Conservation (phyloP, 805 yeast species). For the Nakazawaea wickerhamii region DNA sequence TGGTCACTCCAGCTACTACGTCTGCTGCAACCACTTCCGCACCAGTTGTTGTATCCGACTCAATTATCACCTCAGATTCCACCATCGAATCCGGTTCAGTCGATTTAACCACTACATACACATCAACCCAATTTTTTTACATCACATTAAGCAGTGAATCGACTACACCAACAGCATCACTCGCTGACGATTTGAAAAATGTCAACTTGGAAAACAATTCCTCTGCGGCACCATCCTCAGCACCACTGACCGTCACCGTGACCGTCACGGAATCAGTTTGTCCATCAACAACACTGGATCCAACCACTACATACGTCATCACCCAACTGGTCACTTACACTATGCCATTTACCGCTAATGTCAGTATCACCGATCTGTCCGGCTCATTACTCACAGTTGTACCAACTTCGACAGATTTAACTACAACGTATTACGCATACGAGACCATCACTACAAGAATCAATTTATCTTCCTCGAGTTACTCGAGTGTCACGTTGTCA, state of each 20-base stretch:
- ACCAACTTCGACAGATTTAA: slow-evolving; percentile 25
- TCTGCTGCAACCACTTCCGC: slow-evolving; percentile 12
- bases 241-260: slow-evolving; percentile 18
- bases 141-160: slow-evolving; percentile 7
- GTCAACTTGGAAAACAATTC: neutral
- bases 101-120: slow-evolving; percentile 13
- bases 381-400: slow-evolving; percentile 24
- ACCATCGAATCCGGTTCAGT: neutral
- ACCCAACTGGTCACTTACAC: slow-evolving; percentile 22
- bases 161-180: slow-evolving; percentile 8
- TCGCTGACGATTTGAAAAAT: neutral
- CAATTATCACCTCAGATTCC: neutral
- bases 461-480: neutral
- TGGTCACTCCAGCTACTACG: too few relatives aligned
- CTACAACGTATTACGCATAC: slow-evolving; percentile 21
- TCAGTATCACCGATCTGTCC: slow-evolving; percentile 25
- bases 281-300: slow-evolving; percentile 10
- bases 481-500: slow-evolving; percentile 5
- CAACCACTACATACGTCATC: slow-evolving; percentile 17
- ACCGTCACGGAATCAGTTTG: too few relatives aligned
- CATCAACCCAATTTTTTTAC: slow-evolving; percentile 13
- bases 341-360: slow-evolving; percentile 26
- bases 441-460: slow-evolving; percentile 13
- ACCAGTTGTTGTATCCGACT: slow-evolving; percentile 3
- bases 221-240: slow-evolving; percentile 9